Percentiles rank a stretch among this genome's conserved stretches.
Evolutionary conservation across 345 rosid genomes (phyloP).

Genomic region (Excoecaria cochinchinensis): DNA sequence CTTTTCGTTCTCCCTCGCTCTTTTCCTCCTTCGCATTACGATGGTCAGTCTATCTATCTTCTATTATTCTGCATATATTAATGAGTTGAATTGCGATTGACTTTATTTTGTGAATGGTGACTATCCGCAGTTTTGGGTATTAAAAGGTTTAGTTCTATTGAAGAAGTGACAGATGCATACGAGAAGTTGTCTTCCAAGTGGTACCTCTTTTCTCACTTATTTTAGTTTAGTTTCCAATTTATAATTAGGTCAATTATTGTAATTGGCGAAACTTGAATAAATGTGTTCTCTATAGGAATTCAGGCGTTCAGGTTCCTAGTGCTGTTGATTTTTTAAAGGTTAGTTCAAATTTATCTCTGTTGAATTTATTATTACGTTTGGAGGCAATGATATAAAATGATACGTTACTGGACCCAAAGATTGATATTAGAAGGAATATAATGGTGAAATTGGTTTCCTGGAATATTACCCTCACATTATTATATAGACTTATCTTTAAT

Average conservation of each 20-base stretch:
- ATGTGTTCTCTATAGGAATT: conserved; percentile 51
- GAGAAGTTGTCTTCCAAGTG: conserved; percentile 55
- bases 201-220: conserved; percentile 32
- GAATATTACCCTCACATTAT: background rate
- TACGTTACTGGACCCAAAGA: background rate
- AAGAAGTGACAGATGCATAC: conserved; percentile 68
- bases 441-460: background rate
- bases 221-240: background rate
- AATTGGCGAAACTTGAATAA: background rate
- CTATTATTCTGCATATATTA: background rate
- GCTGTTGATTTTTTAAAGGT: conserved; percentile 67
- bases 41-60: conserved; percentile 38
- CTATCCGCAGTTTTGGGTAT: conserved; percentile 56
- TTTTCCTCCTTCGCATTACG: conserved; percentile 80
- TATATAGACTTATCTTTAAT: background rate
- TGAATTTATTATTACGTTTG: background rate
- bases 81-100: background rate
- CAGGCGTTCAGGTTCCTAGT: conserved; percentile 41
- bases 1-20: conserved; percentile 70
- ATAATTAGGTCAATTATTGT: background rate
- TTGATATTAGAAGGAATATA: background rate
- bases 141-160: conserved; percentile 48
- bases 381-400: background rate
- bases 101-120: background rate
- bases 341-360: conserved; percentile 11